These are phyloP conservation scores for Coprinopsis cinerea DNA, from an alignment of 768 basidiomycete genomes.

Conservation along the genomic window DNA sequence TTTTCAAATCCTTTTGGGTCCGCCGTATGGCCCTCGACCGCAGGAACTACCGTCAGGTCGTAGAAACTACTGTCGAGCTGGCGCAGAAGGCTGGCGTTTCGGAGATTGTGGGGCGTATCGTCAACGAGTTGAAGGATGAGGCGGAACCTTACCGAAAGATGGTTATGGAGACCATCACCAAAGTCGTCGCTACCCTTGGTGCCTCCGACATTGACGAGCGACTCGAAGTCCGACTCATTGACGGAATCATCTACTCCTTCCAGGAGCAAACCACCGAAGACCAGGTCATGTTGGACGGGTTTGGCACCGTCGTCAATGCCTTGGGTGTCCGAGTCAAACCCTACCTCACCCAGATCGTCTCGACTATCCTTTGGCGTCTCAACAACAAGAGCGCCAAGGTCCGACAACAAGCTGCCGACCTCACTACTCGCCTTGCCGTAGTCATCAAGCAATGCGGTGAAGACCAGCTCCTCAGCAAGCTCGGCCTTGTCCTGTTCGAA, in stretches of 20 bases:
- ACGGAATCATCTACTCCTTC: conserved; percentile 99
- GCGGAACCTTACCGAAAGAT: conserved; percentile 94
- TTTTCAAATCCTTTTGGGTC: conserved; percentile 99
- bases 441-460: conserved; percentile 99
- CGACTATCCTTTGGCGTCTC: conserved; percentile 96
- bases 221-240: conserved; percentile 88
- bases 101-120: conserved; percentile 86
- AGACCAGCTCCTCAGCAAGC: conserved; percentile 90
- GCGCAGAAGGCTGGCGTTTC: conserved; percentile 96
- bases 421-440: conserved; percentile 91
- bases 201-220: conserved; percentile 98
- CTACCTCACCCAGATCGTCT: conserved; percentile 97
- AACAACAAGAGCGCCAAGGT: conserved; percentile 99
- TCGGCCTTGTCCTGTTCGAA: conserved; percentile 95
- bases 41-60: conserved; percentile 94
- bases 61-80: conserved; percentile 97
- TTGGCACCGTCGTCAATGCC: conserved; percentile 95
- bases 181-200: conserved; percentile 87
- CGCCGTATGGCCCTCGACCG: conserved; percentile 96
- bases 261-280: conserved; percentile 99
- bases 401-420: conserved; percentile 97
- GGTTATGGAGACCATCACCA: conserved; percentile 99
- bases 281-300: conserved; percentile 98
- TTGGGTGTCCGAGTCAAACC: conserved; percentile 96
- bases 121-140: conserved; percentile 88